Base-by-base conservation (phyloP, 768 basidiomycete genomes). In the Nidularia sp. region DNA sequence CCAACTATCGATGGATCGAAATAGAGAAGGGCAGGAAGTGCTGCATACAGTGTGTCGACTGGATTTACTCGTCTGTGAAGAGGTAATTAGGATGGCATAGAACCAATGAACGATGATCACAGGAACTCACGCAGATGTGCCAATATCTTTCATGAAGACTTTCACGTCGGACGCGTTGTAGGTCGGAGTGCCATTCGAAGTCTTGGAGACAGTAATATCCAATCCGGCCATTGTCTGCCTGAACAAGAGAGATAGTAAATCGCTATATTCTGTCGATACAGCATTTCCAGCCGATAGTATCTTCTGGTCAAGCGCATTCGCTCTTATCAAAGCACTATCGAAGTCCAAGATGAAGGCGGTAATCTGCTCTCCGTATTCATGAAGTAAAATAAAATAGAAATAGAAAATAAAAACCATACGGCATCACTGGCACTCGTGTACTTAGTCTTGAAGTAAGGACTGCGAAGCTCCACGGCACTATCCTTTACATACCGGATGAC, bases 101-200 rank as follows among this genome's bases (percentile, higher is more conserved):
- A 18, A 41, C 12, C 10, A 12, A 41, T 12, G 4, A 41, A 18
- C 39, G 39, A 41, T 12, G 39, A 41, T 41, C 39, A 45, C 33
- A 60, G 62, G 51, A 52, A 75, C 70, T 32, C 66, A 74, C 63
- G 60, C 60, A 56, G 75, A 51, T 58, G 68, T 51, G 50, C 78
- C 77, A 7, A 66, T 59, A 70, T 80, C 74, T 58, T 73, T 79
- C 67, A 81, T 69, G 58, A 79, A 79, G 34, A 71, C 69, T 53
- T 73, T 65, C 6, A 75, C 61, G 56, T 82, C 78, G 1, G 65
- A 65, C 1, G 60, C 60, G 50, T 77, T 73, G 54, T 63, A 73
- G 8, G 58, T 60, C 0, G 68, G 65, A 48, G 62, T 61, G 4
- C 48, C 49, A 6, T 49, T 46, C 60, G 39, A 12, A 12, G 39